Evolutionary conservation across 441 rosid species (phyloP).

Genomic region (Arabidopsis lyrata): DNA sequence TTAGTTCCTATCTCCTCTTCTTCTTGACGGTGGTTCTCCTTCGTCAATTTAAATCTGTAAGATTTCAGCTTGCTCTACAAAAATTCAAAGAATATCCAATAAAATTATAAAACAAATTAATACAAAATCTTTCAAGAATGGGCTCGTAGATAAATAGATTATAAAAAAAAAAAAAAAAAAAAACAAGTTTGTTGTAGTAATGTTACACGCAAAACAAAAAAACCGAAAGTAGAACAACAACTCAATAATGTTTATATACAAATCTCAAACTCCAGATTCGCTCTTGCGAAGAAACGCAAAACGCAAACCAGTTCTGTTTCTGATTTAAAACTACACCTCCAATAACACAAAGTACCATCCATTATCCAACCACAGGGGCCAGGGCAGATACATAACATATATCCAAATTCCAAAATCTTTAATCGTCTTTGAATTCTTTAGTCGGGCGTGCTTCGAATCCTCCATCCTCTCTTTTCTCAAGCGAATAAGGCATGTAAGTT

Average conservation of each 20-base stretch:
- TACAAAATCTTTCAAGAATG: not conserved
- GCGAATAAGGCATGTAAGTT: conserved; percentile 39
- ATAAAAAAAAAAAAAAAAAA: not conserved
- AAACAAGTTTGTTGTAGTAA: conserved; percentile 16
- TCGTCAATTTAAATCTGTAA: too few relatives aligned
- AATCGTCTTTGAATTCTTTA: conserved; percentile 59
- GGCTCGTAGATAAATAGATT: conserved; percentile 8
- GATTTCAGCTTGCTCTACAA: too few relatives aligned
- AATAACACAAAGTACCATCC: not conserved
- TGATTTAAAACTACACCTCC: conserved; percentile 26
- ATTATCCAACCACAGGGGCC: conserved; percentile 9
- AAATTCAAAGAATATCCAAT: too few relatives aligned
- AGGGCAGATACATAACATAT: conserved; percentile 9
- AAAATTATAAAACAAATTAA: too few relatives aligned
- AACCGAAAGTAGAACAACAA: conserved; percentile 28
- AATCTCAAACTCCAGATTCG: conserved; percentile 23
- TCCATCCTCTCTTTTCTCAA: conserved; percentile 36
- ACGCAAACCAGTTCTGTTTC: conserved; percentile 37
- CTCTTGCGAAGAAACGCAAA: conserved; percentile 4
- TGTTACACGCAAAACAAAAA: conserved; percentile 32
- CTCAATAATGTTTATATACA: conserved; percentile 39
- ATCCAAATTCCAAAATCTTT: conserved; percentile 25
- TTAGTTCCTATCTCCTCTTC: too few relatives aligned
- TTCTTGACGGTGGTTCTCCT: too few relatives aligned
- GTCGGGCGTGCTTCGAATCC: conserved; percentile 36